These are phyloP conservation scores for Pythium grandisporangium DNA, from an alignment of 352 stramenopile species.

Conservation along the genomic window DNA sequence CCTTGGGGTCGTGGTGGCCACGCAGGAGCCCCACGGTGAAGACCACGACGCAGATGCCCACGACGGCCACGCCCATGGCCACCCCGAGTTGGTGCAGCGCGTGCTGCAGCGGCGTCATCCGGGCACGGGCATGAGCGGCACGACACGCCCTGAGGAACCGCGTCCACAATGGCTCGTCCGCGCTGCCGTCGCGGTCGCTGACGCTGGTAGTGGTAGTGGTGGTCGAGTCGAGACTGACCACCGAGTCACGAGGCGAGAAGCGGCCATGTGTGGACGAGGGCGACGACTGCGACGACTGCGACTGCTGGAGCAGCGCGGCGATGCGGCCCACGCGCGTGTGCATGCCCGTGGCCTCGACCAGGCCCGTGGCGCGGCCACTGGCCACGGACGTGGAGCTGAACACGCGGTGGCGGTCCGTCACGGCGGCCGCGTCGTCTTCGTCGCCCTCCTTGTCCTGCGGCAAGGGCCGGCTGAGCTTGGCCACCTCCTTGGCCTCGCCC, in stretches of 20 bases:
- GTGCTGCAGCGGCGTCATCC: constrained; percentile 83
- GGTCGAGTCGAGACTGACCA: too few relatives aligned
- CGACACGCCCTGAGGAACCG: too few relatives aligned
- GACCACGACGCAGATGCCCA: constrained; percentile 82
- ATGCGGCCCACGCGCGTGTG: constrained; percentile 12
- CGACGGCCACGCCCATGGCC: constrained; percentile 68
- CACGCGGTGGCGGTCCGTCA: constrained; percentile 45
- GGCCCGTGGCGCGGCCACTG: constrained; percentile 11
- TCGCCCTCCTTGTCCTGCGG: constrained; percentile 8
- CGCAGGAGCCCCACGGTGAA: constrained; percentile 69
- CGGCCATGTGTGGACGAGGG: too few relatives aligned
- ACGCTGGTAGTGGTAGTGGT: too few relatives aligned
- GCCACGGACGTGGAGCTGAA: constrained; percentile 75
- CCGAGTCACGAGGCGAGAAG: too few relatives aligned
- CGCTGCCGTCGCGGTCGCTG: constrained; percentile 44
- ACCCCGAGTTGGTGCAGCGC: constrained; percentile 91
- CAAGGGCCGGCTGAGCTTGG: too few relatives aligned
- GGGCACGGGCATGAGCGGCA: constrained; percentile 20
- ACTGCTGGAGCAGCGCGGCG: constrained; percentile 10
- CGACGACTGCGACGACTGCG: too few relatives aligned
- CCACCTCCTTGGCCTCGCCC: constrained; percentile 49
- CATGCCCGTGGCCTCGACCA: constrained; percentile 13
- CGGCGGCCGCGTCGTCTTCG: constrained; percentile 1
- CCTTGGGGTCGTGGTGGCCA: constrained; percentile 32
- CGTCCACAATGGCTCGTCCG: constrained; percentile 13